Base-by-base conservation (phyloP, 805 yeast genomes). In the Nakazawaea wickerhamii region DNA sequence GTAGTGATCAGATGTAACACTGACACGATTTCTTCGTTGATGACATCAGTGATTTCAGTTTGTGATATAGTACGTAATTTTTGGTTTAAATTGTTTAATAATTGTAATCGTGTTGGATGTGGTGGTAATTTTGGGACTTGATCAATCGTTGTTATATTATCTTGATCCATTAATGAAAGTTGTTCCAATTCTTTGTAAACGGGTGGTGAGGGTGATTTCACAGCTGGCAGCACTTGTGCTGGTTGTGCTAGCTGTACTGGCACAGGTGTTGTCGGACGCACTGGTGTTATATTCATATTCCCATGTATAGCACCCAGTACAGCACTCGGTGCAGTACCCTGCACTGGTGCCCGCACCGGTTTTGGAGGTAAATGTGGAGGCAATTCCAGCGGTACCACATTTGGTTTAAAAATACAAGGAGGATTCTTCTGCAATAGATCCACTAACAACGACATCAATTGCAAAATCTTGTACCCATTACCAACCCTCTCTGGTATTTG, bases 281-380 rank as follows among this genome's bases (percentile, higher is more conserved):
- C 14, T 10, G 31, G 31, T 13, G 31, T 28, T n/a, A n/a, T n/a
- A n/a, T n/a, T n/a, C n/a, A n/a, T n/a, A n/a, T n/a, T n/a, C n/a
- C n/a, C n/a, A n/a, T n/a, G n/a, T n/a, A n/a, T n/a, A n/a, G n/a
- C n/a, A n/a, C n/a, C n/a, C n/a, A 40, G 10, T n/a, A n/a, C n/a
- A n/a, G n/a, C n/a, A n/a, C n/a, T n/a, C n/a, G n/a, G n/a, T n/a
- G n/a, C n/a, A n/a, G 43, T 35, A 6, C 49, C 32, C 4, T 23
- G 34, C 14, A 18, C 36, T 26, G 23, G 35, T 35, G 25, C 18
- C 14, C 15, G 30, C 15, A 15, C 13, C 14, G 55, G 53, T 19
- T 46, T 41, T 25, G 50, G 50, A 4, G 73, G 73, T 30, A 66
- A 49, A 8, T 23, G 40, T 22, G 44, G 44, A 9, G 39, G 28